phyloP scores from a whole-genome alignment of 768 basidiomycete species.

The Rhizopogon rudus region DNA sequence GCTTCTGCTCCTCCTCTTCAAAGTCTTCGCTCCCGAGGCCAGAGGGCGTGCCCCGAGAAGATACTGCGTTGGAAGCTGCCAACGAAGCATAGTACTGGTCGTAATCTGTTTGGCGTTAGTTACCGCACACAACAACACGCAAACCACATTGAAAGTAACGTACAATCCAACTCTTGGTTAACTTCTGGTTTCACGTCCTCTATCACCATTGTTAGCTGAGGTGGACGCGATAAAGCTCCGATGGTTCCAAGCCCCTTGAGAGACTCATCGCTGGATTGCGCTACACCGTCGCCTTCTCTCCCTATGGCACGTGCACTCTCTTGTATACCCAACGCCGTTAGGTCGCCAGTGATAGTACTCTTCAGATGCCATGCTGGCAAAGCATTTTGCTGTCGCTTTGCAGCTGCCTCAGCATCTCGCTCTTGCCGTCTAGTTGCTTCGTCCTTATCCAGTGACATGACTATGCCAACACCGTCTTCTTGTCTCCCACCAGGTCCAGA shows the following conservation, averaged over 20 bases:
- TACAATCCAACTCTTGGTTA: slow-evolving; percentile 63
- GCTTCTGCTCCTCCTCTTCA: slow-evolving; percentile 69
- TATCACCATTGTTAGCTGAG: slow-evolving; percentile 21
- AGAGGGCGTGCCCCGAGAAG: slow-evolving; percentile 59
- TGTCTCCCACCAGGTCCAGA: slow-evolving; percentile 51
- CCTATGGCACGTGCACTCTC: slow-evolving; percentile 55
- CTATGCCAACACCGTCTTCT: slow-evolving; percentile 78
- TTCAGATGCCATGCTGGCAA: slow-evolving; percentile 94
- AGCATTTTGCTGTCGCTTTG: slow-evolving; percentile 85
- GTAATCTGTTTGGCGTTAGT: slow-evolving; percentile 45
- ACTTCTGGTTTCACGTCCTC: slow-evolving; percentile 45
- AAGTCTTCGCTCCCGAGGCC: slow-evolving; percentile 49
- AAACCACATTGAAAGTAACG: slow-evolving; percentile 20
- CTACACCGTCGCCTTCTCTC: slow-evolving; percentile 18
- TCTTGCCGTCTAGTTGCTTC: slow-evolving; percentile 69
- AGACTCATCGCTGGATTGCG: slow-evolving; percentile 65
- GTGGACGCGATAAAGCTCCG: slow-evolving; percentile 28
- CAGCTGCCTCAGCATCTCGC: slow-evolving; percentile 75
- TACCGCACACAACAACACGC: not conserved
- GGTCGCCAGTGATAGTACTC: slow-evolving; percentile 90
- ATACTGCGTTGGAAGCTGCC: slow-evolving; percentile 56
- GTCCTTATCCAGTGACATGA: slow-evolving; percentile 88
- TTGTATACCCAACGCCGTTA: slow-evolving; percentile 81
- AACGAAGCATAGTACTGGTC: slow-evolving; percentile 82
- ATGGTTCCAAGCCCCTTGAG: slow-evolving; percentile 62